Evolutionary conservation across 768 basidiomycete genomes (phyloP).

Genomic region (Boletus rubescentipes): DNA sequence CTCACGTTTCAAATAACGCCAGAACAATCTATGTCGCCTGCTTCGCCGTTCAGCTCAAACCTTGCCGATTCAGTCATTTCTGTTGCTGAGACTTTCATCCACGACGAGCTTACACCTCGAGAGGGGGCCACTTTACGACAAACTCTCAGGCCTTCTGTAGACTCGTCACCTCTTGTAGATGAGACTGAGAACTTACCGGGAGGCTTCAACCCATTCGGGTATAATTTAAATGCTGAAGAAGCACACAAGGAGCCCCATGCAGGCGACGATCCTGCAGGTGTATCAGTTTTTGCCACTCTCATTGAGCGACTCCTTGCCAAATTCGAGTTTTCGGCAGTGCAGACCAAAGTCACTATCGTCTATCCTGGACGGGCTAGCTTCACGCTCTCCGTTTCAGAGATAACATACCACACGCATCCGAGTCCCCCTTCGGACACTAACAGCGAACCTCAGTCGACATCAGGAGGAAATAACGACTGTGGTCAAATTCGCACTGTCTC

Average conservation of each 20-base stretch:
- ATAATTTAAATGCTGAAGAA: conserved; percentile 34
- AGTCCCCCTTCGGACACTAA: conserved; percentile 18
- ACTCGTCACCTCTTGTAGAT: conserved; percentile 29
- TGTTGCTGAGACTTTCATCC: conserved; percentile 85
- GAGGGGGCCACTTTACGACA: conserved; percentile 73
- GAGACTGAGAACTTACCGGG: conserved; percentile 58
- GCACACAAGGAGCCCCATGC: conserved; percentile 25
- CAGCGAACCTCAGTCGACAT: conserved; percentile 21
- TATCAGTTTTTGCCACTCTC: conserved; percentile 77
- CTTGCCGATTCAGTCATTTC: conserved; percentile 78
- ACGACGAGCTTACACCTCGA: conserved; percentile 69
- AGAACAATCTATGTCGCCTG: conserved; percentile 15
- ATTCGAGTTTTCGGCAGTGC: conserved; percentile 72
- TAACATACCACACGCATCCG: conserved; percentile 52
- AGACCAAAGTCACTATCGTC: conserved; percentile 68
- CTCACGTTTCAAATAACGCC: conserved; percentile 57
- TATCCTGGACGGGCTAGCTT: conserved; percentile 62
- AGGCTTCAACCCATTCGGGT: conserved; percentile 57
- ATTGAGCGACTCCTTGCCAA: conserved; percentile 77
- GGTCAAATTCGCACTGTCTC: conserved; percentile 47
- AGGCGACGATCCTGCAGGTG: conserved; percentile 67
- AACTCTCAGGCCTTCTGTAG: conserved; percentile 56
- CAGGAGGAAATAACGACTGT: conserved; percentile 15
- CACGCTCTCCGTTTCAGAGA: conserved; percentile 54
- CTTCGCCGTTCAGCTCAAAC: conserved; percentile 33